Evolutionary conservation across 2,329 filamentous ascomycete species (phyloP), one percentile per base, ranked within the genome.

Genomic region (Helotiales sp.): DNA sequence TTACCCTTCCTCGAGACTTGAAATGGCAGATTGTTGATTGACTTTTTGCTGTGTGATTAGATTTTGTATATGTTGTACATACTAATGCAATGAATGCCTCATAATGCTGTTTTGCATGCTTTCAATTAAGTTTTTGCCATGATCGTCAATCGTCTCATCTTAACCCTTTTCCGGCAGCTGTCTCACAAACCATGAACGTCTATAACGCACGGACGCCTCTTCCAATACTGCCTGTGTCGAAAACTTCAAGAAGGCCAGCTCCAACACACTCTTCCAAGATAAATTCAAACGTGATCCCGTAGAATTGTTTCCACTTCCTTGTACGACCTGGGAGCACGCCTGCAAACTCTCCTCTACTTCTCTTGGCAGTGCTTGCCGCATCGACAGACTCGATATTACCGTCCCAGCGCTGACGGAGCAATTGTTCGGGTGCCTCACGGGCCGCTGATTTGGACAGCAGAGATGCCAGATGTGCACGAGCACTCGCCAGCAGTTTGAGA

Each of bases 181-280:
- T 44, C 42, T 29, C 49, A 51, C n/a, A 48, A 55, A 47, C 40
- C 52, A 33, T 42, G 50, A 6, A 44, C 40, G 17, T 17, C 38
- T 59, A 70, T 54, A 71, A 60, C 44, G 64, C 68, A 63, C 84
- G 78, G 57, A 90, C 80, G 10, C 84, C 89, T 59, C 81, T 78
- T 1, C 89, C 89, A n/a, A 91, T 87, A 66, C 84, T 88, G 13
- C 86, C 79, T 12, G 89, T 92, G 67, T 90, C 83, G 70, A 93
- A 93, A 13, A 90, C 74, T 72, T 93, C 89, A 3, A 91, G 80
- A 15, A 87, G 68, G 1, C 89, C 89, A 27, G 85, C 78, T 0
- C 88, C 89, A 24, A 90, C 78, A 42, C 87, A 88, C 71, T 91
- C 88, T 38, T 82, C 85, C 40, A 92, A 70, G 15, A 89, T 78